Conservation (phyloP, 352 stramenopile species). For the Peronospora belbahrii region DNA sequence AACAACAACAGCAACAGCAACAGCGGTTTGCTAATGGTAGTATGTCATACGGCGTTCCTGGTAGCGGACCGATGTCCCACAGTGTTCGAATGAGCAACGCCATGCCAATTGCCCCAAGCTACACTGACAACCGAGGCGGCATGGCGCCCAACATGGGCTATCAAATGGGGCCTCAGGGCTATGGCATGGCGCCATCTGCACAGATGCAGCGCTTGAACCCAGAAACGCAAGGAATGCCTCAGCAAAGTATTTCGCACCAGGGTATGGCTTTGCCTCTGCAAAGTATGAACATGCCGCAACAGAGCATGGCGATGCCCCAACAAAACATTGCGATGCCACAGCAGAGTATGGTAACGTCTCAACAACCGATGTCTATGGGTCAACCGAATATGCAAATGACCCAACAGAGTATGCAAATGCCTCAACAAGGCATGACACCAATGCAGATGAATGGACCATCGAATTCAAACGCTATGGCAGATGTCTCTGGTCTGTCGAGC, state of each 20-base stretch:
- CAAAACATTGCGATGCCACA: slow-evolving; percentile 20
- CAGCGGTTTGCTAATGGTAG: slow-evolving; percentile 33
- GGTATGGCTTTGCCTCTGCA: slow-evolving; percentile 8
- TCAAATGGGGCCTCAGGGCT: slow-evolving; percentile 34
- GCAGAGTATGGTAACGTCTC: slow-evolving; percentile 20
- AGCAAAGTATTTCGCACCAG: slow-evolving; percentile 25
- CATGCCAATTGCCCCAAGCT: slow-evolving; percentile 26
- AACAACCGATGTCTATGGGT: slow-evolving; percentile 20
- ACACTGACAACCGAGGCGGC: slow-evolving; percentile 23
- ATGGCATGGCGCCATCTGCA: slow-evolving; percentile 39
- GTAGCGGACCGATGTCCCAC: slow-evolving; percentile 18
- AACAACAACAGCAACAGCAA: slow-evolving; percentile 29
- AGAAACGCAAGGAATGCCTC: slow-evolving; percentile 25
- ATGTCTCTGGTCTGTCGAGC: slow-evolving; percentile 10
- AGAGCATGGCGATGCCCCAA: slow-evolving; percentile 24
- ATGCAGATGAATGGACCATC: slow-evolving; percentile 28
- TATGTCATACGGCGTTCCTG: slow-evolving; percentile 30
- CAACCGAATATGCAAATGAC: slow-evolving; percentile 21
- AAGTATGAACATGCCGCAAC: slow-evolving; percentile 26
- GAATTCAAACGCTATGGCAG: slow-evolving; percentile 15
- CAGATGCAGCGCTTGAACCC: slow-evolving; percentile 33
- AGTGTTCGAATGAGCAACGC: slow-evolving; percentile 28
- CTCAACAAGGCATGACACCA: slow-evolving; percentile 17
- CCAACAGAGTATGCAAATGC: slow-evolving; percentile 22
- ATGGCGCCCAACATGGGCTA: slow-evolving; percentile 40